phyloP scores from a whole-genome alignment of 2,329 filamentous ascomycete species.

The Bimuria novae-zelandiae region DNA sequence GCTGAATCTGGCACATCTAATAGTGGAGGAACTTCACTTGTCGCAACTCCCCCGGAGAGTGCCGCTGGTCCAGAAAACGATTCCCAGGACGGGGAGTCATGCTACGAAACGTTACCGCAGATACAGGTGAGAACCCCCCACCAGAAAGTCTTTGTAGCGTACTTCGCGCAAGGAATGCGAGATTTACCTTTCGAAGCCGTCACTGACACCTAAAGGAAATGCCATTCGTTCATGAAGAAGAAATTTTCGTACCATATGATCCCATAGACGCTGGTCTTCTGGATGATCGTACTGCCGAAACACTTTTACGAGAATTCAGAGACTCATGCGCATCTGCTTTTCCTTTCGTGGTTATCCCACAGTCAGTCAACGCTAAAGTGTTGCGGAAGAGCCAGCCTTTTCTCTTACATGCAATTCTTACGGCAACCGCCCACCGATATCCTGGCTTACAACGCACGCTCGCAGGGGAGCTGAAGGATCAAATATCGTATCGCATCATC shows the following conservation, averaged over 20 bases:
- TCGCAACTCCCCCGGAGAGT: not conserved
- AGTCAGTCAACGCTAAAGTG: constrained; percentile 7
- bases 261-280: constrained; percentile 25
- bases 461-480: constrained; percentile 30
- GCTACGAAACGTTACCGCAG: not conserved
- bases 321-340: constrained; percentile 21
- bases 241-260: constrained; percentile 16
- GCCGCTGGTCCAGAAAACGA: not conserved
- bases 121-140: not conserved
- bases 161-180: not conserved
- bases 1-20: not conserved
- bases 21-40: not conserved
- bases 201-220: not conserved
- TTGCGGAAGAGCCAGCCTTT: constrained; percentile 37
- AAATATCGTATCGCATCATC: constrained; percentile 39
- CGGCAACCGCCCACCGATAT: constrained; percentile 28
- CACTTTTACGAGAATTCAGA: constrained; percentile 22
- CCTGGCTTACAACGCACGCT: constrained; percentile 30
- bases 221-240: not conserved
- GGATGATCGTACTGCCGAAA: constrained; percentile 12
- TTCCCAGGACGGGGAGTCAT: not conserved
- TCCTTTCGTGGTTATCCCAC: constrained; percentile 29
- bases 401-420: constrained; percentile 42
- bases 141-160: not conserved
- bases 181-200: not conserved